phyloP scores from a whole-genome alignment of 495 filamentous ascomycete genomes.

The Aspergillus carlsbadensis region DNA sequence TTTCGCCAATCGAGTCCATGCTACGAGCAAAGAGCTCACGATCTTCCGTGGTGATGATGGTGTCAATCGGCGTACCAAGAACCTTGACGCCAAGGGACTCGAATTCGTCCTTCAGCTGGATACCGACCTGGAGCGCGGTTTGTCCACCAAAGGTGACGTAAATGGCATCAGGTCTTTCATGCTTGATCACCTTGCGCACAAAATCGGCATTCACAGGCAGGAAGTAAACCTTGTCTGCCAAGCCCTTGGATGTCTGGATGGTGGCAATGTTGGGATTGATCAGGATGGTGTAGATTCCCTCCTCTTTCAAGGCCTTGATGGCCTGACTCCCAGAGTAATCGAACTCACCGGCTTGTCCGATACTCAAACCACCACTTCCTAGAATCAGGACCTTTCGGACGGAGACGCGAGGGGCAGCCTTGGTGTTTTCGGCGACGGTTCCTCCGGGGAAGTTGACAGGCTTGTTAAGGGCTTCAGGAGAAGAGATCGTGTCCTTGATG shows the following conservation, averaged over 20 bases:
- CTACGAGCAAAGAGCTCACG: constrained; percentile 94
- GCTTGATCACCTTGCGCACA: constrained; percentile 93
- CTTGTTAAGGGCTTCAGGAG: constrained; percentile 59
- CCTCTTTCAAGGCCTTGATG: constrained; percentile 95
- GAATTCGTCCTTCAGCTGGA: constrained; percentile 95
- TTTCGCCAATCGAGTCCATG: constrained; percentile 98
- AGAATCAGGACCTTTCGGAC: constrained; percentile 98
- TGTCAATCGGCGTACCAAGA: constrained; percentile 93
- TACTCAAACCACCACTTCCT: constrained; percentile 92
- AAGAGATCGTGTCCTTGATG: constrained; percentile 63
- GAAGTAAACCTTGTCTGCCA: constrained; percentile 98
- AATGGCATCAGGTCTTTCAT: constrained; percentile 93
- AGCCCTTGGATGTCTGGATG: constrained; percentile 92
- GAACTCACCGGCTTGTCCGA: constrained; percentile 98
- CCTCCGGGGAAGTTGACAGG: constrained; percentile 87
- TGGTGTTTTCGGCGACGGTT: constrained; percentile 70
- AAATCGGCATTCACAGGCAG: constrained; percentile 95
- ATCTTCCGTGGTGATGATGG: constrained; percentile 97
- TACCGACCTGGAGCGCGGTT: constrained; percentile 91
- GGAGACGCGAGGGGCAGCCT: constrained; percentile 68
- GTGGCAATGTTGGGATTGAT: constrained; percentile 99
- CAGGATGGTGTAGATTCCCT: constrained; percentile 90
- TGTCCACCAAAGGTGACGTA: constrained; percentile 97
- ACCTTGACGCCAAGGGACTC: constrained; percentile 87
- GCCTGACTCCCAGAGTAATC: constrained; percentile 95